A percentile compares a stretch with the other conserved stretches of the same genome.
Evolutionary conservation across 2,329 filamentous ascomycete genomes (phyloP).

Genomic region (Emergomyces orientalis): DNA sequence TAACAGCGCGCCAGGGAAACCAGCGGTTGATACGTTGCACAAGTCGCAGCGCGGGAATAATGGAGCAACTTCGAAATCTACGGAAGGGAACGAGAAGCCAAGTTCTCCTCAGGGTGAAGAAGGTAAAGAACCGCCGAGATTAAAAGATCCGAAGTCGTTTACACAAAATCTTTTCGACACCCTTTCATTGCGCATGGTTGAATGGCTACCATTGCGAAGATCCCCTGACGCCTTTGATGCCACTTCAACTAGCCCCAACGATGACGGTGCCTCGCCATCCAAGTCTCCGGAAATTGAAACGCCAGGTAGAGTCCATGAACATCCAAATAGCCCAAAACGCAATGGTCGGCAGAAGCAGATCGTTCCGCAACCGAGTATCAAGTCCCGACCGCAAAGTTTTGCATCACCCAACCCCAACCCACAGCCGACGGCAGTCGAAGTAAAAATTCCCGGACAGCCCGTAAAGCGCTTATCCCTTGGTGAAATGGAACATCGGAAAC

Average conservation of each 20-base stretch:
- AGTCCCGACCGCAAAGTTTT: constrained; percentile 10
- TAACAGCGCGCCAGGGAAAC: not conserved
- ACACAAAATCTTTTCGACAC: constrained; percentile 50
- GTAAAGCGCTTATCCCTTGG: constrained; percentile 33
- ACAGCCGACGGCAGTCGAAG: constrained; percentile 29
- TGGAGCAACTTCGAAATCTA: not conserved
- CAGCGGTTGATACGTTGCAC: not conserved
- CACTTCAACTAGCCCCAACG: not conserved
- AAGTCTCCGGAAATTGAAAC: not conserved
- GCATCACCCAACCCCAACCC: constrained; percentile 21
- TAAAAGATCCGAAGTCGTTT: constrained; percentile 53
- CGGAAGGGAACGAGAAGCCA: constrained; percentile 5
- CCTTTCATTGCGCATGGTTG: constrained; percentile 36
- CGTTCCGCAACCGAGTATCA: not conserved
- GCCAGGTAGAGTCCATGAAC: not conserved
- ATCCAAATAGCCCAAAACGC: constrained; percentile 6
- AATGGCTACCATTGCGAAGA: constrained; percentile 35
- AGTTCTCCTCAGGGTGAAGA: constrained; percentile 18
- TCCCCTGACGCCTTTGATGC: constrained; percentile 2
- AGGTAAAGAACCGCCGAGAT: constrained; percentile 7
- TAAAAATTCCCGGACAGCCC: constrained; percentile 31
- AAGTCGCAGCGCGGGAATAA: not conserved
- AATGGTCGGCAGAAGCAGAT: not conserved
- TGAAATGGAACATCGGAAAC: constrained; percentile 31
- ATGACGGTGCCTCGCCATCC: not conserved